Evolutionary conservation across 2,329 filamentous ascomycete species (phyloP), one percentile per base, ranked within the genome.

Genomic region (Colletotrichum lini): DNA sequence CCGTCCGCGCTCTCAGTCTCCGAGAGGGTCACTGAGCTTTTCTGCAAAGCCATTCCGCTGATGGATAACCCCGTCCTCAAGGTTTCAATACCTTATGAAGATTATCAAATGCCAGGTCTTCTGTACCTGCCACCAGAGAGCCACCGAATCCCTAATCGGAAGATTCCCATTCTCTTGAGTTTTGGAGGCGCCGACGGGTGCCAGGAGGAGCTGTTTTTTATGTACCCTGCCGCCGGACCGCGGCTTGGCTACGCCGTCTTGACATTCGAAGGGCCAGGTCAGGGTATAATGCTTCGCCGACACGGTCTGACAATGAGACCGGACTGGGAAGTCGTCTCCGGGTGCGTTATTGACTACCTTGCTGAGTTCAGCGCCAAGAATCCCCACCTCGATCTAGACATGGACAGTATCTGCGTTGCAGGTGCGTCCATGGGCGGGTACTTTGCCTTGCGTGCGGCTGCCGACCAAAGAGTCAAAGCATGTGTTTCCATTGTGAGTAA

Each of bases 251-350:
- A 86, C 65, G 84, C 84, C 0, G 79, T 82, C 1, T 59, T 86
- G 6, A 84, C 79, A 0, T 84, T 85, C 45, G 84, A 87, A 2
- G 84, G 84, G 0, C 85, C 85, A 0, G 84, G 84, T 0, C 85
- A 87, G 69, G 84, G 84, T 0, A 74, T 84, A 8, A 70, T 79
- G 3, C 76, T 84, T 0, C 75, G 77, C 2, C 72, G 74, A 0
- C 64, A 80, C 35, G 73, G 76, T 50, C 42, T 80, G 3, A 61
- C 53, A 1, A 75, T 84, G 70, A 77, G 81, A 0, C 80, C 80
- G 0, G 82, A 84, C 72, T 84, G 79, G 76, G 83, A 84, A 53
- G 62, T 73, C 0, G 82, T 84, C 2, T 73, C 74, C 1, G 58
- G 67, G 13, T 47, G 64, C 2, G 81, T 84, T 2, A 50, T 85